Base-by-base conservation (phyloP, 2,329 filamentous ascomycete genomes). In the Clonostachys byssicola region DNA sequence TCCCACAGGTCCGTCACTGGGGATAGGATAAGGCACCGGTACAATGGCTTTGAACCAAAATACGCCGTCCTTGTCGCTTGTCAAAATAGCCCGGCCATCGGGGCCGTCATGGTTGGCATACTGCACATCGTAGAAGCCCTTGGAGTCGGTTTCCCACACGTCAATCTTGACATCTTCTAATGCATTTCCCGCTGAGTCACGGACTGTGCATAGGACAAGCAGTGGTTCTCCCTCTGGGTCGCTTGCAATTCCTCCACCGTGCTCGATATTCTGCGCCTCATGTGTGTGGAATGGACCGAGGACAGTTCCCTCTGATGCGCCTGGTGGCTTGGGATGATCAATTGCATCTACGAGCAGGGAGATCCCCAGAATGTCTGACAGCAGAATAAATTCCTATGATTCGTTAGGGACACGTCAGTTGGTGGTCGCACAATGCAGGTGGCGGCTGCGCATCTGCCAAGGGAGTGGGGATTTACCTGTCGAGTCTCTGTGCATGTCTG, bases 1-100 rank as follows among this genome's bases (percentile, higher is more conserved):
- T 1, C 88, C 90, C 2, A 95, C 89, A 0, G 90, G 89, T 10
- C 88, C 88, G 65, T 95, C 89, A 59, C 88, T 77, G 5, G 89
- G 88, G 58, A 95, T 92, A 0, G 88, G 85, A 66, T 95, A 95
- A 48, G 85, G 84, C 49, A 95, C 89, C 0, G 90, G 90, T 52
- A 86, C 84, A 61, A 95, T 89, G 0, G 85, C 88, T 59, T 83
- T 85, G 71, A 94, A 95, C 84, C 86, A 92, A 64, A 95, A 34
- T 17, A 45, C 13, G 1, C 60, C 61, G 3, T 60, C 42, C 6
- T 49, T 52, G 34, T 62, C 60, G 16, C 58, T 63, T 1, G 47
- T 49, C 42, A 65, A 46, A 5, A 62, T 49, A 20, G 54, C 57
- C 5, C 64, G 58, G 33, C 61, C 64, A 50, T 60, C 62, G 1